Evolutionary conservation across 768 basidiomycete genomes (phyloP).

Genomic region (Leccinum uliginosum): DNA sequence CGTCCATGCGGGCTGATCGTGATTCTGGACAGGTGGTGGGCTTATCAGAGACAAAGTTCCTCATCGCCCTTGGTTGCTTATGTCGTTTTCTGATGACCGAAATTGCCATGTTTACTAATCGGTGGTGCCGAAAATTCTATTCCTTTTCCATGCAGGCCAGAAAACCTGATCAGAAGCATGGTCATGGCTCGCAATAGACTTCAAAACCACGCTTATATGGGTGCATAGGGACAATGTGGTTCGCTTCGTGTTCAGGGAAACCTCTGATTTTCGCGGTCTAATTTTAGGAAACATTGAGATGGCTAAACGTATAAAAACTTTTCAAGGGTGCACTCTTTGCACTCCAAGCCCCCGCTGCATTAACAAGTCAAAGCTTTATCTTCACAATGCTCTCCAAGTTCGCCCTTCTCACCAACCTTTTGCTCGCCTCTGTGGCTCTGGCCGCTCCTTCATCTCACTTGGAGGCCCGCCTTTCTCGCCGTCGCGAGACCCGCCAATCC

Average conservation of each 20-base stretch:
- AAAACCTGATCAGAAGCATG: background rate
- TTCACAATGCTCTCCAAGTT: constrained; percentile 17
- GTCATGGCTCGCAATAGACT: background rate
- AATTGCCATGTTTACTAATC: background rate
- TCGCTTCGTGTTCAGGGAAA: background rate
- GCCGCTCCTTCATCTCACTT: constrained; percentile 17
- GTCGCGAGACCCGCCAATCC: constrained; percentile 12
- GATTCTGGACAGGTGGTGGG: background rate
- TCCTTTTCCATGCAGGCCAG: background rate
- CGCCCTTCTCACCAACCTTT: constrained; percentile 13
- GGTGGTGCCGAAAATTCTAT: background rate
- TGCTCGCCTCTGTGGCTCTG: constrained; percentile 17
- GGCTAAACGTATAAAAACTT: constrained; percentile 12
- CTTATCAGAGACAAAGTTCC: background rate
- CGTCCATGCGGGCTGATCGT: constrained; percentile 4
- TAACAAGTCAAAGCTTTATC: background rate
- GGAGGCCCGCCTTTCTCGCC: constrained; percentile 13
- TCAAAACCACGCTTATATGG: background rate
- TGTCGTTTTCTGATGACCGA: constrained; percentile 2
- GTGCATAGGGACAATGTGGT: background rate
- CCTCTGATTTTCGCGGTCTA: background rate
- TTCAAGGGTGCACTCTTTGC: background rate
- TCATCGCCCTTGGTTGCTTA: constrained; percentile 1
- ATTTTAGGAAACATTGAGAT: constrained; percentile 1
- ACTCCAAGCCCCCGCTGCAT: background rate